Evolutionary conservation across 23 red algal genomes (phyloP), one percentile per base, ranked within the genome.

Genomic region (Gracilaria caudata): DNA sequence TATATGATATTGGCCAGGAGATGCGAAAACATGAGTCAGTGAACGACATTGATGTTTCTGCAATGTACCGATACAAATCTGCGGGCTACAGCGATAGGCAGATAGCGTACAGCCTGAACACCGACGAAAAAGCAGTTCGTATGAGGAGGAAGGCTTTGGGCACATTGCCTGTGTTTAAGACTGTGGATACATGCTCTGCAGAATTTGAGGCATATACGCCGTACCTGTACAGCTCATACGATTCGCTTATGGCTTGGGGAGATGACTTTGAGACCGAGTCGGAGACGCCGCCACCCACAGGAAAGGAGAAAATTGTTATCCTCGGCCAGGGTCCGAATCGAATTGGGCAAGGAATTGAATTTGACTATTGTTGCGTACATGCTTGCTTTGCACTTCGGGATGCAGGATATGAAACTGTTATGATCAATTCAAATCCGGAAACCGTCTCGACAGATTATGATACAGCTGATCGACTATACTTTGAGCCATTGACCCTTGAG

Each of bases 331-430:
- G 97, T 19, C 97, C 97, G 38, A 99, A 99, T 71, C 82, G 97
- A 49, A 99, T 99, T 71, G 97, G 97, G 23, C 97, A 99, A 81
- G 97, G 97, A 43, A 99, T 99, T 54, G 97, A 99, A 79, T 99
- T 99, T 82, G 97, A 99, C 51, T 96, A 96, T 44, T 94, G 93
- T 61, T 99, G 97, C 74, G 85, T 89, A 14, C 97, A 99, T 74
- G 97, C 93, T 28, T 95, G 93, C 33, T 99, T 99, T 30, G 92
- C 93, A n/a, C 87, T 99, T 77, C 89, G 91, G 10, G 90, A 99
- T 65, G 92, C 90, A 0, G 94, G 94, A 23, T 93, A 56, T 68
- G 97, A 99, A 71, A 99, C 97, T 25, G 90, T 99, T 35, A 99
- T 99, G 97, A 90, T 99, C 47, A 99, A 99, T 47, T 94, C 91